phyloP scores from a whole-genome alignment of 2,329 filamentous ascomycete species.

The Nothophaeocryptopus gaeumannii region DNA sequence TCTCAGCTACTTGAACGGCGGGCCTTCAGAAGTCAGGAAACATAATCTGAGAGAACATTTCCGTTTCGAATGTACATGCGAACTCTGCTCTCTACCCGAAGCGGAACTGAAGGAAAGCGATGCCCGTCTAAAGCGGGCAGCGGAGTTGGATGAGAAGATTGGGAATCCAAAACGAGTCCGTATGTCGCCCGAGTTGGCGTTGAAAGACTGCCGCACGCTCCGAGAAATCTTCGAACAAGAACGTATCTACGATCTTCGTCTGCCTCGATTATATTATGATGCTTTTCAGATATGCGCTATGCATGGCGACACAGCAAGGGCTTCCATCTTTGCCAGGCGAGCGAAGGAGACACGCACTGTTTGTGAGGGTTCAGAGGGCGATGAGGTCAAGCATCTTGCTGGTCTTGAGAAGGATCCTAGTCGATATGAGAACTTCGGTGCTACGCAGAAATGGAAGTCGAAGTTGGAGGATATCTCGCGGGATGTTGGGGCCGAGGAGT shows the following conservation, averaged over 20 bases:
- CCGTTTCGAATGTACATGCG: constrained; percentile 37
- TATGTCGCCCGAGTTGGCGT: constrained; percentile 17
- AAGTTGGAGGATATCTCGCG: constrained; percentile 14
- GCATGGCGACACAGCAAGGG: constrained; percentile 24
- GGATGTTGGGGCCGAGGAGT: not conserved
- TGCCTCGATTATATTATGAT: constrained; percentile 27
- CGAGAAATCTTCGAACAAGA: constrained; percentile 19
- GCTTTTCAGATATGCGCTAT: constrained; percentile 29
- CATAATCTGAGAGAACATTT: constrained; percentile 28
- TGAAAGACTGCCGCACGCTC: constrained; percentile 21
- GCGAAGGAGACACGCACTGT: constrained; percentile 19
- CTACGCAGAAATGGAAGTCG: constrained; percentile 24
- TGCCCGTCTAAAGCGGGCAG: constrained; percentile 13
- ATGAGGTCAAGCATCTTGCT: constrained; percentile 17
- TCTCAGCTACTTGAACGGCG: constrained; percentile 35
- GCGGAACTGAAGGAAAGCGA: constrained; percentile 36
- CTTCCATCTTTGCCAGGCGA: constrained; percentile 19
- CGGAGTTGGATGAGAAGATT: constrained; percentile 26
- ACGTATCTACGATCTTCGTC: constrained; percentile 19
- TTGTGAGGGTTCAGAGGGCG: constrained; percentile 25
- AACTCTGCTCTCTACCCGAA: constrained; percentile 37
- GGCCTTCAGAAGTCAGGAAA: constrained; percentile 19
- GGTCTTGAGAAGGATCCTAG: constrained; percentile 17
- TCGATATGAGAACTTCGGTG: constrained; percentile 23
- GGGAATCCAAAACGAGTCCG: constrained; percentile 24